Evolutionary conservation across 805 yeast species (phyloP).

Genomic region (Alloascoidea hylecoeti): DNA sequence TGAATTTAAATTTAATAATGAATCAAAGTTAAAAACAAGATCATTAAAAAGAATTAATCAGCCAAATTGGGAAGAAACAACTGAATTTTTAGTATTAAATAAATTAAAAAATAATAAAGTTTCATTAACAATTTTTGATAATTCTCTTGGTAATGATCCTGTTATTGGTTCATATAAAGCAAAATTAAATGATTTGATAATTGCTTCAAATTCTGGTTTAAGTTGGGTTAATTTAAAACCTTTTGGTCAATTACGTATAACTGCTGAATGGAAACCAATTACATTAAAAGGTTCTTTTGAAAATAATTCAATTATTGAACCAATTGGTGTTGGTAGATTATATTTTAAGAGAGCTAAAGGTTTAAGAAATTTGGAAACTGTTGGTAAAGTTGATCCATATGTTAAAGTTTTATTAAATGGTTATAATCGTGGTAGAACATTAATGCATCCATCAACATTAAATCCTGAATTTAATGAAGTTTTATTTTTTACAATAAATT

Average conservation of each 20-base stretch:
- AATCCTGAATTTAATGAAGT: slow-evolving; percentile 65
- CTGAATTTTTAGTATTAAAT: slow-evolving; percentile 48
- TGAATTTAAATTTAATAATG: slow-evolving; percentile 43
- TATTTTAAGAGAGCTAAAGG: slow-evolving; percentile 44
- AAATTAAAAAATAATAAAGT: slow-evolving; percentile 40
- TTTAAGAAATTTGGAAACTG: slow-evolving; percentile 54
- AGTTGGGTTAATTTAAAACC: slow-evolving; percentile 36
- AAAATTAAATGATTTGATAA: slow-evolving; percentile 32
- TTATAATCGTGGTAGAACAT: slow-evolving; percentile 49
- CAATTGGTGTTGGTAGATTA: slow-evolving; percentile 55
- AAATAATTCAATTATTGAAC: slow-evolving; percentile 31
- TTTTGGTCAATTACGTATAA: slow-evolving; percentile 36
- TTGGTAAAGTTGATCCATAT: slow-evolving; percentile 74
- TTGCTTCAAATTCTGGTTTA: slow-evolving; percentile 27
- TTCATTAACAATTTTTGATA: slow-evolving; percentile 46
- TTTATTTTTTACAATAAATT: slow-evolving; percentile 53
- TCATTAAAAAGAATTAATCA: slow-evolving; percentile 53
- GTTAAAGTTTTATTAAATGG: slow-evolving; percentile 56
- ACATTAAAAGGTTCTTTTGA: slow-evolving; percentile 35
- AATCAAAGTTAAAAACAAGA: slow-evolving; percentile 42
- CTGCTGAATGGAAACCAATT: slow-evolving; percentile 61
- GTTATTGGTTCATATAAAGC: slow-evolving; percentile 39
- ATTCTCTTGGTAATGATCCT: slow-evolving; percentile 28
- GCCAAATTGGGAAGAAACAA: slow-evolving; percentile 54
- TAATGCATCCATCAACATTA: slow-evolving; percentile 37